Evolutionary conservation across 2,329 filamentous ascomycete genomes (phyloP), one percentile per base, ranked within the genome.

Genomic region (Fusarium duplospermum): DNA sequence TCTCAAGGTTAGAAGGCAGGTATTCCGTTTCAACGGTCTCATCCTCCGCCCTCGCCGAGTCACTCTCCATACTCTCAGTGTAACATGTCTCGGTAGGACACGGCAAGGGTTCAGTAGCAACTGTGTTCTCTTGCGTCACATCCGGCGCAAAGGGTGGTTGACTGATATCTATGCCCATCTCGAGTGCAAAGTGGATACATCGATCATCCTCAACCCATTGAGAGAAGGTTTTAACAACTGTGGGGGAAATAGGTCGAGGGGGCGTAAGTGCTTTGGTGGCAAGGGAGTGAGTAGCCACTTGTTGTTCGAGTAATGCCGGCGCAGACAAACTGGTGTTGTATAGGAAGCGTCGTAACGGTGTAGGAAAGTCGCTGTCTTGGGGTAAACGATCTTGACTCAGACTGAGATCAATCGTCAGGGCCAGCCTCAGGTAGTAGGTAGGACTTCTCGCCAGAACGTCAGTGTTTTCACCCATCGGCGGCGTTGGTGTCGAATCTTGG

Each of bases 171-270:
- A 76, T 62, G 0, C 74, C 74, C 74, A 76, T 75, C 10, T 76
- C 67, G 11, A 69, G 64, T 5, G 74, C 74, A 11, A 76, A 77
- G 0, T 61, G 58, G 1, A 76, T 45, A 0, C 65, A 76, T 0
- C 67, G 62, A 3, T 76, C 74, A 6, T 75, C 66, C 13, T 76
- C 59, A 57, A 76, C 61, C 74, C 74, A 76, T 1, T 66, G 58
- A 1, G 74, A 64, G 18, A 76, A 47, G n/a, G 58, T 58, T 8
- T 63, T 72, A 1, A 64, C 62, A 1, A 67, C 62, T 1, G 71
- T 63, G 0, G 71, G 71, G 0, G 71, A 73, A 2, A 73, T 22
- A 4, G 71, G 67, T 16, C 71, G 64, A 9, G 71, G 71, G 0
- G 71, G 38, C 0, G 64, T 5, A 11, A 62, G 29, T 1, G 56